Base-by-base conservation (phyloP, 441 rosid genomes). In the Mallotus japonicus region DNA sequence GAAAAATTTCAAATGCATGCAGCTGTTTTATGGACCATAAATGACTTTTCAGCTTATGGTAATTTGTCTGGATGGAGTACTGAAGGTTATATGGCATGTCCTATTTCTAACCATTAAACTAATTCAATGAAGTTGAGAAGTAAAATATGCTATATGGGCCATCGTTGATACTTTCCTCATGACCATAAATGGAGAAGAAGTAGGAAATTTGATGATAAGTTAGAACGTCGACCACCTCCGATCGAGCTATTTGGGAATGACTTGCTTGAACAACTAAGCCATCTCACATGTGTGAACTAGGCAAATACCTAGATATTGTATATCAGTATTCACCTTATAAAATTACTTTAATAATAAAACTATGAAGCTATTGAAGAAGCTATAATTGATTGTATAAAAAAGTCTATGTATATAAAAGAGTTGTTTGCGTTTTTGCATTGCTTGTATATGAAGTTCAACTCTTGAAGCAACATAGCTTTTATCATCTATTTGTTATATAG, bases 71-170 rank as follows among this genome's bases (percentile, higher is more conserved):
- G 73, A 3, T 66, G 67, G 72, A 67, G 71, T 16, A 71, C 69
- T 1, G 67, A 74, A 12, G 54, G 73, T 5, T 46, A 24, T 1
- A 24, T 66, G 15, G 69, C 75, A 0, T 71, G 72, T 20, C 78
- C 67, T 11, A 4, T 44, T 17, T 75, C 56, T 15, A 6, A 15
- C 17, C 8, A 67, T 1, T 20, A 67, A 0, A 67, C 64, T 0
- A 22, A 44, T n/a, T 49, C 69, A 0, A 1, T 2, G 19, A 55
- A 13, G 20, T 10, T 66, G 0, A 40, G 69, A 4, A 12, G 47
- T 15, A 79, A 79, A 3, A n/a, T 16, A 2, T 20, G 73, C 16
- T 69, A 44, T 20, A 65, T 71, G 55, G 79, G 79, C 15, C 72
- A 64, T 50, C 32, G 46, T 20, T 5, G 62, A 6, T 72, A 61